These are phyloP conservation scores for Acanthamoeba lenticulata DNA, from an alignment of 208 protist genomes.

Conservation along the genomic window DNA sequence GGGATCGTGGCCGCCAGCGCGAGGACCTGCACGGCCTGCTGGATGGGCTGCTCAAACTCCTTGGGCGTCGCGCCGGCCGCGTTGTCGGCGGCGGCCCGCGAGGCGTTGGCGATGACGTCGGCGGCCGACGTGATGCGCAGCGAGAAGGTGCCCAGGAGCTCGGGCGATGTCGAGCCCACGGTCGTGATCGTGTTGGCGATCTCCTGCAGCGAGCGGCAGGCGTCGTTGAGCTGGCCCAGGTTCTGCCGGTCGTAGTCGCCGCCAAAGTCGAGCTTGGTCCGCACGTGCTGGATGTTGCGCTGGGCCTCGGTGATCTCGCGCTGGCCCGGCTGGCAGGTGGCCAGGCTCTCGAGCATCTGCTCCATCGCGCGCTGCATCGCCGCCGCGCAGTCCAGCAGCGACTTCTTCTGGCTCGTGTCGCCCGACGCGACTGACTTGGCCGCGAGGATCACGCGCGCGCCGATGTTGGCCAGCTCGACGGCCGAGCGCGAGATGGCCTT, in stretches of 20 bases:
- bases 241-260: conserved; percentile 1
- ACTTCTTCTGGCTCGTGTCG: conserved; percentile 15
- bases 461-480: conserved; percentile 38
- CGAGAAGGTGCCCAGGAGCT: conserved; percentile 52
- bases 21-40: conserved; percentile 1
- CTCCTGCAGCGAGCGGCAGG: conserved; percentile 29
- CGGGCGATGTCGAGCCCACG: not conserved
- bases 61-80: not conserved
- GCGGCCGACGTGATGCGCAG: not conserved
- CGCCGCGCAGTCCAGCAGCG: conserved; percentile 10
- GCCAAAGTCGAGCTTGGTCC: conserved; percentile 51
- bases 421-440: conserved; percentile 28
- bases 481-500: conserved; percentile 12
- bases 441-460: conserved; percentile 27
- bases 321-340: conserved; percentile 28
- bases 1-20: not conserved
- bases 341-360: not conserved
- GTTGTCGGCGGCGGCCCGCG: conserved; percentile 7
- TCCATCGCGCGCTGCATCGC: conserved; percentile 28
- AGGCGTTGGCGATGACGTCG: not conserved
- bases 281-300: not conserved
- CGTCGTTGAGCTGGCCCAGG: conserved; percentile 6
- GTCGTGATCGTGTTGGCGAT: conserved; percentile 54
- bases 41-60: conserved; percentile 12
- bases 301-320: conserved; percentile 26